A percentile compares a stretch with the other conserved stretches of the same genome.
phyloP scores from a whole-genome alignment of 495 filamentous ascomycete species.

The Lichina pygmaea region DNA sequence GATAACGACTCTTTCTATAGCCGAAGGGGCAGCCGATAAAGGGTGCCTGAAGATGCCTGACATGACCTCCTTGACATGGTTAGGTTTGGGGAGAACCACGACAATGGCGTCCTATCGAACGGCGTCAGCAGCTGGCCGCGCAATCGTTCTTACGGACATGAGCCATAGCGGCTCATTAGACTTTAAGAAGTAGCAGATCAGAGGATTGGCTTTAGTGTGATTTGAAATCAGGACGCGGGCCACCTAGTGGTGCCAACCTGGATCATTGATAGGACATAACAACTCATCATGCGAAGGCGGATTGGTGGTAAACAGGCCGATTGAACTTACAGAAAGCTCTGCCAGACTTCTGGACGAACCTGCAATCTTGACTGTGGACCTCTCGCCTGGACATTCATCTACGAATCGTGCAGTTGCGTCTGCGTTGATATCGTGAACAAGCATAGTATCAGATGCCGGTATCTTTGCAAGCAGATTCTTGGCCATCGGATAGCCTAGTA shows the following conservation, averaged over 20 bases:
- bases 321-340: conserved; percentile 40
- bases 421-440: conserved; percentile 50
- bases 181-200: conserved; percentile 13
- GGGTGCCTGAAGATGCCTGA: conserved; percentile 26
- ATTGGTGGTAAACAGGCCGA: background rate
- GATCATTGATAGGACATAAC: conserved; percentile 31
- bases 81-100: conserved; percentile 55
- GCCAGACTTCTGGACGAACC: conserved; percentile 30
- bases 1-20: conserved; percentile 38
- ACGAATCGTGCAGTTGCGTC: conserved; percentile 29
- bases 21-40: conserved; percentile 10
- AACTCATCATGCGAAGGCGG: conserved; percentile 14
- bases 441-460: conserved; percentile 34
- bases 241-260: conserved; percentile 22
- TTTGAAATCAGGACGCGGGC: conserved; percentile 25
- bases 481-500: conserved; percentile 59
- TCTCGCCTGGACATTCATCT: conserved; percentile 8
- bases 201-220: conserved; percentile 34
- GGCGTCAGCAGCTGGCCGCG: background rate
- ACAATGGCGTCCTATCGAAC: conserved; percentile 42
- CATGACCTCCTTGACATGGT: conserved; percentile 53
- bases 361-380: conserved; percentile 27
- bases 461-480: conserved; percentile 59
- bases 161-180: background rate
- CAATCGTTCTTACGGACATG: background rate